Evolutionary conservation across 2,329 filamentous ascomycete species (phyloP).

Genomic region (Hirsutella minnesotensis): DNA sequence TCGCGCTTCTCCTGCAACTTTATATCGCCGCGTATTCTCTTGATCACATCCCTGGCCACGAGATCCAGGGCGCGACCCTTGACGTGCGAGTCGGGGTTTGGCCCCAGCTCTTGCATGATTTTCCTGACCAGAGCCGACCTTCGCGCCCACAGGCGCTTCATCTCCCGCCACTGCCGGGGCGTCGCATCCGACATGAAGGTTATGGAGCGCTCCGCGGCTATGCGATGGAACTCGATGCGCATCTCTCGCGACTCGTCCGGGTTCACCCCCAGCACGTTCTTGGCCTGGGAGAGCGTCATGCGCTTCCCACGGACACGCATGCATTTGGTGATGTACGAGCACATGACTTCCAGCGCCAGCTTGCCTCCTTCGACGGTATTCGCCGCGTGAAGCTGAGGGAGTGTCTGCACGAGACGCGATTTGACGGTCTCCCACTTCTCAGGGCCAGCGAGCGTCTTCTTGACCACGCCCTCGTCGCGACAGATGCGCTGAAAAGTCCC

Average conservation of each 20-base stretch:
- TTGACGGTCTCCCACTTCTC: conserved; percentile 66
- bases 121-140: conserved; percentile 41
- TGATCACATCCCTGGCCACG: conserved; percentile 65
- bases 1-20: conserved; percentile 35
- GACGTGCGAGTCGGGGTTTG: conserved; percentile 38
- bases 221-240: conserved; percentile 53
- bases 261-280: conserved; percentile 41
- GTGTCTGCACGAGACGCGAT: conserved; percentile 51
- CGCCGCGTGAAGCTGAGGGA: conserved; percentile 47
- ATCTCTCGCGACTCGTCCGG: conserved; percentile 42
- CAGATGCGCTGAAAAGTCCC: conserved; percentile 61
- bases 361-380: conserved; percentile 49
- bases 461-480: conserved; percentile 51
- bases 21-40: conserved; percentile 59
- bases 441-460: conserved; percentile 64
- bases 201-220: conserved; percentile 54
- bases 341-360: conserved; percentile 66
- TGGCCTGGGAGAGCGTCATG: conserved; percentile 66
- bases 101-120: conserved; percentile 37
- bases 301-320: conserved; percentile 52
- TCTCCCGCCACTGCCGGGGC: conserved; percentile 55
- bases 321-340: conserved; percentile 70
- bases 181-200: conserved; percentile 64
- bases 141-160: conserved; percentile 58
- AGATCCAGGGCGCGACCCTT: conserved; percentile 58